Evolutionary conservation across 441 rosid species (phyloP).

Genomic region (Erysimum cheiri): DNA sequence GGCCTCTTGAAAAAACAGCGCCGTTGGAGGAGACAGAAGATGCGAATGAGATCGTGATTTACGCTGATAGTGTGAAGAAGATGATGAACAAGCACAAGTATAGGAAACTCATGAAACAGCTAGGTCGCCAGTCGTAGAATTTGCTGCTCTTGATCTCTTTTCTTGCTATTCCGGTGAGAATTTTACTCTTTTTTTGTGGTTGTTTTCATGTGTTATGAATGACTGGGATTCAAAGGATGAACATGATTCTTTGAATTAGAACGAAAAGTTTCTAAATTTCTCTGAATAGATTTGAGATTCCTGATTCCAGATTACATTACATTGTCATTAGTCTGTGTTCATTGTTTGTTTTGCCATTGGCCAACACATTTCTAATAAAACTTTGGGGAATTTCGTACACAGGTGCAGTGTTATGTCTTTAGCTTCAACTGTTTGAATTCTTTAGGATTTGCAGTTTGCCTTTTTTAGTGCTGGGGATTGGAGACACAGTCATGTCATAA

Average conservation of each 20-base stretch:
- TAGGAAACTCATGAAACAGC: conserved; percentile 78
- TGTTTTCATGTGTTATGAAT: neutral
- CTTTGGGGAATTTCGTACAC: neutral
- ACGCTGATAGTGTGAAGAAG: conserved; percentile 91
- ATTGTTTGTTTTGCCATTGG: conserved; percentile 9
- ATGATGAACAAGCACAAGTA: conserved; percentile 95
- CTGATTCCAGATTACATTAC: neutral
- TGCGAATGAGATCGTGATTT: conserved; percentile 37
- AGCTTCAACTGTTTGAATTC: neutral
- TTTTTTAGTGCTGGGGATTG: neutral
- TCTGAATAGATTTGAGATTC: conserved; percentile 5
- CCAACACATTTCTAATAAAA: neutral
- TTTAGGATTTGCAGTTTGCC: neutral
- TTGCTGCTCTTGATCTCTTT: neutral
- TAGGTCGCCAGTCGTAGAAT: conserved; percentile 48
- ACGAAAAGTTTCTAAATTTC: neutral
- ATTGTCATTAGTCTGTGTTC: conserved; percentile 14
- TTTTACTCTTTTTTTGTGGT: neutral
- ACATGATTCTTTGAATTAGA: neutral
- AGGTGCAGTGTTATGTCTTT: neutral
- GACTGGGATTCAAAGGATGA: neutral
- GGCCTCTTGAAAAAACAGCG: conserved; percentile 60
- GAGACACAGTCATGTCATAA: neutral
- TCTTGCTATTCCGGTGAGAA: conserved; percentile 38
- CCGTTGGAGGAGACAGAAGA: conserved; percentile 33